Evolutionary conservation across 441 rosid genomes (phyloP).

Genomic region (Breynia disticha): DNA sequence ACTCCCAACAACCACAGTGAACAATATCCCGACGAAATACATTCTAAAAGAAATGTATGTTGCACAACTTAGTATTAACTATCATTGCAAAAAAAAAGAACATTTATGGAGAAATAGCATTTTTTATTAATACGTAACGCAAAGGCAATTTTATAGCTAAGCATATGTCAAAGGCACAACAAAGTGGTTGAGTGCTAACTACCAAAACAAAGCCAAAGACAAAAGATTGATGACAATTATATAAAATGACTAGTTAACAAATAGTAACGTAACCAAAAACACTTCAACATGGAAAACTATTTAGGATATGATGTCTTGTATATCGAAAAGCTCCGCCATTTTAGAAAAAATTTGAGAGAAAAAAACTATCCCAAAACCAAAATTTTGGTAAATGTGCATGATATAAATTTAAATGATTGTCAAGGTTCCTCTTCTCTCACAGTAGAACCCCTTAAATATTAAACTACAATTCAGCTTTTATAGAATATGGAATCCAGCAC

Average conservation of each 20-base stretch:
- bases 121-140: not conserved
- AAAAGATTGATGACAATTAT: not conserved
- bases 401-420: too few species aligned
- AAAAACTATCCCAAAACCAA: too few species aligned
- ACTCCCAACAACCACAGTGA: not conserved
- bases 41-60: not conserved
- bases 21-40: not conserved
- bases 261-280: constrained; percentile 7
- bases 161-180: constrained; percentile 5
- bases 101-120: not conserved
- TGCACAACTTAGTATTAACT: not conserved
- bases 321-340: too few species aligned
- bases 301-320: too few species aligned
- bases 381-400: too few species aligned
- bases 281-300: too few species aligned
- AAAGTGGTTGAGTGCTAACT: constrained; percentile 17
- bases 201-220: constrained; percentile 15
- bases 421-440: too few species aligned
- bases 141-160: not conserved
- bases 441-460: too few species aligned
- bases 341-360: too few species aligned
- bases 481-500: not conserved
- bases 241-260: not conserved
- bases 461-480: constrained; percentile 2
- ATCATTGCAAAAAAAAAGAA: not conserved